Conservation (phyloP, 345 rosid genomes). For the Eutrema heterophyllum region DNA sequence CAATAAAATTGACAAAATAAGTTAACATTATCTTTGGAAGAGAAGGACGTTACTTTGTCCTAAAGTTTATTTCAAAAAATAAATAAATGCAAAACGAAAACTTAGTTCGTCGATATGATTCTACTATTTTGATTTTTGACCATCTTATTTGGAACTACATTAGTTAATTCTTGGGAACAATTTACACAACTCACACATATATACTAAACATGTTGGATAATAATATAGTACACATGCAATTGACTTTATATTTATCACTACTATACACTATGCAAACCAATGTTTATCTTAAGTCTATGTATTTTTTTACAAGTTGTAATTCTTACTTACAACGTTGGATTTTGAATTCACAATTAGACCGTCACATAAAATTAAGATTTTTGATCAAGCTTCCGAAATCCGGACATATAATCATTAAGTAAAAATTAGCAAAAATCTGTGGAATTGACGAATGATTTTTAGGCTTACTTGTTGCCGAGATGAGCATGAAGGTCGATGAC, state of each 20-base stretch:
- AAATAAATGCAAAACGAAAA: neutral
- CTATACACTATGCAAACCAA: neutral
- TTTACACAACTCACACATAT: neutral
- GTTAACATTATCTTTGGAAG: slow-evolving; percentile 12
- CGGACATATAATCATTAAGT: neutral
- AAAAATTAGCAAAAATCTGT: neutral
- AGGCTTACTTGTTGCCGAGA: slow-evolving; percentile 61
- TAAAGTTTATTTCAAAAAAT: slow-evolving; percentile 18
- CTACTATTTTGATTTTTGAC: neutral
- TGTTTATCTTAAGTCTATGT: neutral
- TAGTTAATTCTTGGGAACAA: neutral
- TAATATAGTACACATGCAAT: slow-evolving; percentile 3
- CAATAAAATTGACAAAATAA: slow-evolving; percentile 19
- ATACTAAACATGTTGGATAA: slow-evolving; percentile 2
- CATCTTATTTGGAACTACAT: slow-evolving; percentile 17
- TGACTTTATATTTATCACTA: slow-evolving; percentile 1
- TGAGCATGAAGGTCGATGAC: slow-evolving; percentile 69
- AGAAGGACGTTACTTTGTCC: slow-evolving; percentile 25
- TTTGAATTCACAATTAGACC: neutral
- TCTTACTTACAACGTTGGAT: neutral
- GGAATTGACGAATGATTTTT: neutral
- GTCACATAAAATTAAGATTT: neutral
- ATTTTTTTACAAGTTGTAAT: neutral
- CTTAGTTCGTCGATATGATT: neutral
- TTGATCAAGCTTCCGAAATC: too few species aligned